phyloP scores from a whole-genome alignment of 768 basidiomycete genomes.

The Cyathus striatus region DNA sequence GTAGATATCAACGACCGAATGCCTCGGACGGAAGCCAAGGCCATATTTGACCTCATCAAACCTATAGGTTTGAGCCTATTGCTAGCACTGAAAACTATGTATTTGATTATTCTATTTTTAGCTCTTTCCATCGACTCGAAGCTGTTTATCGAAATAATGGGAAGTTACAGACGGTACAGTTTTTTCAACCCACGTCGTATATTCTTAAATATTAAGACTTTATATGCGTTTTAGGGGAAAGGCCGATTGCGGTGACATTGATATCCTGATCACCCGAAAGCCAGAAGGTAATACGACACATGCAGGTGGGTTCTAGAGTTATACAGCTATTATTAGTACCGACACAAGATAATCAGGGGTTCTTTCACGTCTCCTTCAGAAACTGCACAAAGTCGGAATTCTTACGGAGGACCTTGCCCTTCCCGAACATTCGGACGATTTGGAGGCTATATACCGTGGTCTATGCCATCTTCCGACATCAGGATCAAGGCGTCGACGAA shows the following conservation, averaged over 20 bases:
- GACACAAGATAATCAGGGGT: slow-evolving; percentile 44
- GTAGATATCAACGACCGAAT: slow-evolving; percentile 85
- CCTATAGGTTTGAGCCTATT: slow-evolving; percentile 63
- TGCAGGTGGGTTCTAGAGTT: slow-evolving; percentile 35
- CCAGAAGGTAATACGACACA: slow-evolving; percentile 72
- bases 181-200: background rate
- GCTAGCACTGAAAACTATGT: background rate
- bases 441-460: slow-evolving; percentile 81
- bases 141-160: slow-evolving; percentile 84
- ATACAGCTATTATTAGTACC: background rate
- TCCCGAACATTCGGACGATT: slow-evolving; percentile 59
- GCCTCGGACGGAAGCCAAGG: slow-evolving; percentile 74
- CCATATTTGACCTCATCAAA: slow-evolving; percentile 69
- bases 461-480: slow-evolving; percentile 55
- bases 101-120: slow-evolving; percentile 17
- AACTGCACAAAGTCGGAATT: slow-evolving; percentile 52
- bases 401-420: slow-evolving; percentile 77
- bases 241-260: slow-evolving; percentile 84
- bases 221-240: slow-evolving; percentile 59
- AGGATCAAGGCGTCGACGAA: slow-evolving; percentile 54
- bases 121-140: slow-evolving; percentile 68
- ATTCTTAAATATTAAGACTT: slow-evolving; percentile 1
- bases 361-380: slow-evolving; percentile 50
- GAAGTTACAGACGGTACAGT: slow-evolving; percentile 72
- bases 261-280: slow-evolving; percentile 80